phyloP scores from a whole-genome alignment of 257 asterid species.

The Datura wrightii region DNA sequence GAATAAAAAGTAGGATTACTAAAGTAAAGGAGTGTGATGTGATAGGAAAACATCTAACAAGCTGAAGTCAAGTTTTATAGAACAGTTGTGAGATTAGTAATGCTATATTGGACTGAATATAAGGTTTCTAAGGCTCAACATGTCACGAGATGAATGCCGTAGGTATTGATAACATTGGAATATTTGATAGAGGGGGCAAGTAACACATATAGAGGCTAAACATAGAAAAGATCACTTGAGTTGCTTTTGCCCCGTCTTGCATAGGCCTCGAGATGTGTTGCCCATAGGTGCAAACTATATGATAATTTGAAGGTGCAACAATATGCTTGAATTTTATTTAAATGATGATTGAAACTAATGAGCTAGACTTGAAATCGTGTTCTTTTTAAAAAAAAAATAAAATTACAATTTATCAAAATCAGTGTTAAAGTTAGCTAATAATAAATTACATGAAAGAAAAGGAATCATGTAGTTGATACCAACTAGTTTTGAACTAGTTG shows the following conservation, averaged over 20 bases:
- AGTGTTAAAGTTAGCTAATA: background rate
- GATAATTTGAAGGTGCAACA: background rate
- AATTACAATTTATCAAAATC: slow-evolving; percentile 8
- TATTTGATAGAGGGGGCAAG: background rate
- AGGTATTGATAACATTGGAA: background rate
- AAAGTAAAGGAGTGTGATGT: background rate
- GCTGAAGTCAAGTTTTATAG: background rate
- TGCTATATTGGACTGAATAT: background rate
- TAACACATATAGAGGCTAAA: background rate
- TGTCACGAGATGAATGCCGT: background rate
- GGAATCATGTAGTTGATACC: background rate
- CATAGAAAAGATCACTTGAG: background rate
- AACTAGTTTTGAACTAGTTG: background rate
- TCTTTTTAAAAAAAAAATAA: too few relatives aligned
- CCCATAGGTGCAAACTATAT: background rate
- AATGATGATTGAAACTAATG: slow-evolving; percentile 9
- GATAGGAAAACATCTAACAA: background rate
- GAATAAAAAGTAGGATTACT: background rate
- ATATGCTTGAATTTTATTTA: background rate
- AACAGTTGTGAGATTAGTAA: background rate
- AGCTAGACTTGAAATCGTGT: background rate
- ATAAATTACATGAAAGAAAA: background rate
- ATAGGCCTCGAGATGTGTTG: background rate
- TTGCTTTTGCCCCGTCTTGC: background rate
- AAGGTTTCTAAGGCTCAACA: background rate